Percentiles rank a stretch among this genome's conserved stretches.
Evolutionary conservation across 1,284 basidiomycete genomes (phyloP).

Genomic region (Irpex lacteus): DNA sequence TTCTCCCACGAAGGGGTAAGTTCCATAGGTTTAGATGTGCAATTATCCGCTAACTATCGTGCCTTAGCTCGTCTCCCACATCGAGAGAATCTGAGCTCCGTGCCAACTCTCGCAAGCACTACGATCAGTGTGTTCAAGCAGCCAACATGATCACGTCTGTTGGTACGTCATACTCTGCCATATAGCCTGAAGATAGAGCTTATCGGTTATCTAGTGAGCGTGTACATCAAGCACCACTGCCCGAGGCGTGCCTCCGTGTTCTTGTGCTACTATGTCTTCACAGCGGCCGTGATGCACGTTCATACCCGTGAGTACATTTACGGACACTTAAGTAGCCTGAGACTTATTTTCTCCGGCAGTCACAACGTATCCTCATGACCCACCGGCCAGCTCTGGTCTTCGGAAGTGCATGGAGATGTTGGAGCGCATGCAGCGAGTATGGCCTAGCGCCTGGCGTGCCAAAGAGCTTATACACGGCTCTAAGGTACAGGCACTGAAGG

Average conservation of each 20-base stretch:
- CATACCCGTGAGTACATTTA: conserved; percentile 47
- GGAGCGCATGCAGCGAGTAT: conserved; percentile 66
- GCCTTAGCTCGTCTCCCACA: conserved; percentile 18
- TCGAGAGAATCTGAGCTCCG: conserved; percentile 49
- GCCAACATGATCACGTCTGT: conserved; percentile 81
- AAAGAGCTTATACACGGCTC: conserved; percentile 70
- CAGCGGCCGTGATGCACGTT: conserved; percentile 81
- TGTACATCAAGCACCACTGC: conserved; percentile 63
- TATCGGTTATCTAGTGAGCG: conserved; percentile 36
- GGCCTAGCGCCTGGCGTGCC: conserved; percentile 76
- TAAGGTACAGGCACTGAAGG: conserved; percentile 41
- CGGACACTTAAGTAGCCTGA: conserved; percentile 1
- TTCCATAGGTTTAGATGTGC: background rate
- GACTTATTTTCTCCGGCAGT: conserved; percentile 39
- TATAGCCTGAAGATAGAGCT: background rate
- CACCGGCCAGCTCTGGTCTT: conserved; percentile 65
- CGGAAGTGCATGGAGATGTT: conserved; percentile 69
- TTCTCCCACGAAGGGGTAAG: conserved; percentile 20
- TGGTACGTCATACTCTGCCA: conserved; percentile 36
- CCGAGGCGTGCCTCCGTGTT: conserved; percentile 70
- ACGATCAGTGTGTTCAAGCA: conserved; percentile 68
- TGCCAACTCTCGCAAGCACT: conserved; percentile 59
- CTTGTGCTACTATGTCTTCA: conserved; percentile 80
- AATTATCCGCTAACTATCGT: background rate
- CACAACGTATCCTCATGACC: conserved; percentile 58